Base-by-base conservation (phyloP, 768 basidiomycete genomes). In the Cyclocybe aegerita region DNA sequence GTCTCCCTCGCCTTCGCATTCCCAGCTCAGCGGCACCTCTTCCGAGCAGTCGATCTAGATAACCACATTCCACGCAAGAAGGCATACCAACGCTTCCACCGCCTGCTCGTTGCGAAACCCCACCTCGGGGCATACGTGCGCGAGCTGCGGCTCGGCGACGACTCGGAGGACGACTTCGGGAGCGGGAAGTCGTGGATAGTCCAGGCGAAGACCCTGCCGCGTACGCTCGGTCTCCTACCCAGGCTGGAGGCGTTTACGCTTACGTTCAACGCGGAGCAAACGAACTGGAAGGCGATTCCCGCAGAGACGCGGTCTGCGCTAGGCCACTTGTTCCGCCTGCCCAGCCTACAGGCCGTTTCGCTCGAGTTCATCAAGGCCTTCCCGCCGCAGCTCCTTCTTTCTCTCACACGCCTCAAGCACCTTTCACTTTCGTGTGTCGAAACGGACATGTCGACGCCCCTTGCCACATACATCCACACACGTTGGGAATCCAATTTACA, bases 341-440 rank as follows among this genome's bases (percentile, higher is more conserved):
- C 48, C 4, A 58, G 15, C 39, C 49, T 62, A 1, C 46, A 48
- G 11, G 46, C 38, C 30, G 57, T 62, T 9, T 45, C 58, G 30
- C 53, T 62, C 12, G 56, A 58, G 23, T 62, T 62, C 30, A 55
- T 60, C 16, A 53, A 40, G 3, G 43, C 15, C 9, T 52, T 60
- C 36, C 61, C 61, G 14, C 46, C 46, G 0, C 39, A 50, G 30
- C 42, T 58, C 1, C 48, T 62, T 9, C 46, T 49, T 10, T 40
- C 43, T 14, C 16, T 60, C 8, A 50, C 37, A 7, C 37, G 42
- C 7, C 34, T 60, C 17, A 43, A 44, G 10, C 38, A 43, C 11
- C 43, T 62, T 2, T 51, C 52, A 15, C 47, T 62, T 7, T 62
- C 61, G 12, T 60, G 57, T 30, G 61, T 62, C 5, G 59, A 60